A percentile compares a stretch with the other conserved stretches of the same genome.
Evolutionary conservation across 495 filamentous ascomycete genomes (phyloP).

Genomic region (Penicillium desertorum): DNA sequence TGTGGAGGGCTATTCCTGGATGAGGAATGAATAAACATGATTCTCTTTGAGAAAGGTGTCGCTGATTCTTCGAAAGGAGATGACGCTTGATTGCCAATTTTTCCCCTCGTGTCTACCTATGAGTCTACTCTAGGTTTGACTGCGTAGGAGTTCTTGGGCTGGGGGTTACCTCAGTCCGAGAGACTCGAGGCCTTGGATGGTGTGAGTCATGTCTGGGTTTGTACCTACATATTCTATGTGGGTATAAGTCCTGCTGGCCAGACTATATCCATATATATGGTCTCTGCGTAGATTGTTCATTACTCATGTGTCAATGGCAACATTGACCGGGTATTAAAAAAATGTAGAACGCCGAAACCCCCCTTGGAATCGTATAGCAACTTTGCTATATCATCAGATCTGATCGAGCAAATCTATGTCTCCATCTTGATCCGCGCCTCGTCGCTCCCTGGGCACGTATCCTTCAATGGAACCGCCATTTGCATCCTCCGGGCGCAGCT

Average conservation of each 20-base stretch:
- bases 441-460: conserved; percentile 36
- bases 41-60: conserved; percentile 75
- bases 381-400: conserved; percentile 22
- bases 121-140: conserved; percentile 12
- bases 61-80: conserved; percentile 71
- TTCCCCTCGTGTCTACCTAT: conserved; percentile 38
- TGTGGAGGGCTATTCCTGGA: conserved; percentile 35
- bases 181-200: conserved; percentile 17
- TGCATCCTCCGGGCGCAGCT: conserved; percentile 38
- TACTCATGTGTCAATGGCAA: conserved; percentile 19
- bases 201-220: conserved; percentile 12
- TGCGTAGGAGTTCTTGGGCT: conserved; percentile 27
- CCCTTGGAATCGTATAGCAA: conserved; percentile 11
- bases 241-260: conserved; percentile 7
- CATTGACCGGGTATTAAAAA: conserved; percentile 24
- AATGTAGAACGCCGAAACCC: conserved; percentile 18
- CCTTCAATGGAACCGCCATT: conserved; percentile 49
- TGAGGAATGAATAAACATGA: conserved; percentile 60
- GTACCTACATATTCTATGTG: background rate
- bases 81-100: conserved; percentile 92
- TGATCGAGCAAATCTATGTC: conserved; percentile 38
- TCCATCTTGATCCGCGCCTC: conserved; percentile 23
- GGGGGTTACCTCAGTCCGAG: conserved; percentile 3
- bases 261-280: conserved; percentile 8
- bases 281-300: conserved; percentile 20